Base-by-base conservation (phyloP, 768 basidiomycete species). In the Leccinum rimulosum region DNA sequence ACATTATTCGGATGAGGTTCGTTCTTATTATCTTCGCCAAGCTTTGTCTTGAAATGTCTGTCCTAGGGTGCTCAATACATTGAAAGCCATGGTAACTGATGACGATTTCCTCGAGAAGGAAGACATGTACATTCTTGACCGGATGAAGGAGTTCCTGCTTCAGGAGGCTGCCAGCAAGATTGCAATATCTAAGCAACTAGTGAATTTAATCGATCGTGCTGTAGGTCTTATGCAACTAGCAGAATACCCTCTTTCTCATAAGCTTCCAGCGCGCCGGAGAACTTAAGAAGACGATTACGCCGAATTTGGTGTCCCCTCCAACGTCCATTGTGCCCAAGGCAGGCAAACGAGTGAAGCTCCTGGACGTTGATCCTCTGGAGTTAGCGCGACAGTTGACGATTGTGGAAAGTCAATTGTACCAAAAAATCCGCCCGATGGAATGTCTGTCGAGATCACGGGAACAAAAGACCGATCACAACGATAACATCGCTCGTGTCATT, bases 371-470 rank as follows among this genome's bases (percentile, higher is more conserved):
- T 64, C 80, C 95, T 1, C 74, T 94, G 57, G 96, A 98, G 73
- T 73, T 98, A 17, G 96, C 95, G 0, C 82, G 96, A 30, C 96
- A 98, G 71, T 75, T 98, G 61, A 98, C 96, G 1, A 86, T 97
- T 59, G 80, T 95, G 78, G 96, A 98, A 73, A 90, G 88, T 63
- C 78, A 82, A 50, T 75, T 95, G 45, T 98, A 93, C 75, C 88
- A 89, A 74, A 87, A 84, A 71, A 96, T 98, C 65, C 85, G 86
- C 36, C 89, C 93, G 0, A 87, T 88, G 75, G 96, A 98, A 72
- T 98, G 93, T 76, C 77, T 98, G 19, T 86, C 88, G 74, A 87
- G 84, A 66, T 91, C 90, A 8, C 83, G 90, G 38, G 89, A 92
- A 65, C 85, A 89, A 64, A 87, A 79, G 71, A 81, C 81, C 1